These are phyloP conservation scores for Amanita rubescens DNA, from an alignment of 768 basidiomycete species.

Conservation along the genomic window DNA sequence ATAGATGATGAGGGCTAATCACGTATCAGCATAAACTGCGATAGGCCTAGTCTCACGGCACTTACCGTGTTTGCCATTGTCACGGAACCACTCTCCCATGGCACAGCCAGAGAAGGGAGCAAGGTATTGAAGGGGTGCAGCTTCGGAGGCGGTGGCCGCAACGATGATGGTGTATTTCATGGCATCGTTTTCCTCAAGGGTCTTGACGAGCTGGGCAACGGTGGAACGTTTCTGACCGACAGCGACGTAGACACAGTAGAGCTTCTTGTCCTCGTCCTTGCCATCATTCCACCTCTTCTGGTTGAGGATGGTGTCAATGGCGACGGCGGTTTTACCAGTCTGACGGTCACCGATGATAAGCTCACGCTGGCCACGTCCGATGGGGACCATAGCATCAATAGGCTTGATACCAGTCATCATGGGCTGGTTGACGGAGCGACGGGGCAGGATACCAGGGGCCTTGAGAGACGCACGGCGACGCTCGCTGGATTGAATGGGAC, in stretches of 20 bases:
- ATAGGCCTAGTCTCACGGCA: neutral
- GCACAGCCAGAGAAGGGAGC: conserved; percentile 99
- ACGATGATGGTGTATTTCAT: conserved; percentile 99
- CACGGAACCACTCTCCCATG: conserved; percentile 99
- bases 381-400: conserved; percentile 99
- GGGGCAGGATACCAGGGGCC: conserved; percentile 98
- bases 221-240: conserved; percentile 99
- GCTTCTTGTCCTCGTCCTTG: conserved; percentile 92
- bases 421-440: conserved; percentile 99
- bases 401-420: conserved; percentile 99
- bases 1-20: conserved; percentile 89
- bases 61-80: conserved; percentile 98
- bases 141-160: conserved; percentile 98
- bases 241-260: conserved; percentile 99
- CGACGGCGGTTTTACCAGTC: conserved; percentile 98
- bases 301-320: conserved; percentile 99
- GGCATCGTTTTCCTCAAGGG: conserved; percentile 99
- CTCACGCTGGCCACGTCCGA: conserved; percentile 99
- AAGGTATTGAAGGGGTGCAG: conserved; percentile 98
- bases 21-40: conserved; percentile 8
- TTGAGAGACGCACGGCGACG: conserved; percentile 97
- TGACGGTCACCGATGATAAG: conserved; percentile 99
- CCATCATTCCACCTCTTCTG: conserved; percentile 99
- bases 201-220: conserved; percentile 98
- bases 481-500: conserved; percentile 88